Evolutionary conservation across 2,329 filamentous ascomycete species (phyloP).

Genomic region (Fonsecaea pugnacius): DNA sequence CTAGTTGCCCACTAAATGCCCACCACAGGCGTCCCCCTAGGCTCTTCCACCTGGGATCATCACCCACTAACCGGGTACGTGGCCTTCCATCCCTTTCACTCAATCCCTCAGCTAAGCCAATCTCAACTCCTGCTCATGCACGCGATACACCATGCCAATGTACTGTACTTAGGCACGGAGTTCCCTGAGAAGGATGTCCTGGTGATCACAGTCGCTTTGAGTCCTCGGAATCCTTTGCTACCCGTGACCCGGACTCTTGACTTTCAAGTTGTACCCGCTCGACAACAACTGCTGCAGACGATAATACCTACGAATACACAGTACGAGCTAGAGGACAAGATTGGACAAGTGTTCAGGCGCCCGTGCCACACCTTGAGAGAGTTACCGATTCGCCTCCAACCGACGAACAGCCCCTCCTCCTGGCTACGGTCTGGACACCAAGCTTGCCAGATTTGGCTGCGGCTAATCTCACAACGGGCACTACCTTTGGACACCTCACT

Average conservation of each 20-base stretch:
- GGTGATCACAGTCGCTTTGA: not conserved
- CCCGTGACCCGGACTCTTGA: not conserved
- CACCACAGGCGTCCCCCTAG: not conserved
- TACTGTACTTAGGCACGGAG: not conserved
- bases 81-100: slow-evolving; percentile 6
- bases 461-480: slow-evolving; percentile 21
- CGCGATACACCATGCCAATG: slow-evolving; percentile 8
- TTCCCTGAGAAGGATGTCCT: not conserved
- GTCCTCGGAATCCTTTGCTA: not conserved
- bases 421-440: slow-evolving; percentile 17
- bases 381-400: not conserved
- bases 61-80: slow-evolving; percentile 9
- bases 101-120: slow-evolving; percentile 15
- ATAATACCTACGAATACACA: not conserved
- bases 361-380: not conserved
- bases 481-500: slow-evolving; percentile 6
- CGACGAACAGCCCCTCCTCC: slow-evolving; percentile 11
- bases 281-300: not conserved
- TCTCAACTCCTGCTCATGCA: slow-evolving; percentile 14
- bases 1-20: not conserved
- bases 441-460: slow-evolving; percentile 16
- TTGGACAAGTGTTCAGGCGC: not conserved
- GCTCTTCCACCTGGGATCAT: slow-evolving; percentile 3
- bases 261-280: not conserved
- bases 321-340: not conserved